A percentile compares a stretch with the other conserved stretches of the same genome.
Evolutionary conservation across 106 monocot species (phyloP).

Genomic region (Dendrobium nobile): DNA sequence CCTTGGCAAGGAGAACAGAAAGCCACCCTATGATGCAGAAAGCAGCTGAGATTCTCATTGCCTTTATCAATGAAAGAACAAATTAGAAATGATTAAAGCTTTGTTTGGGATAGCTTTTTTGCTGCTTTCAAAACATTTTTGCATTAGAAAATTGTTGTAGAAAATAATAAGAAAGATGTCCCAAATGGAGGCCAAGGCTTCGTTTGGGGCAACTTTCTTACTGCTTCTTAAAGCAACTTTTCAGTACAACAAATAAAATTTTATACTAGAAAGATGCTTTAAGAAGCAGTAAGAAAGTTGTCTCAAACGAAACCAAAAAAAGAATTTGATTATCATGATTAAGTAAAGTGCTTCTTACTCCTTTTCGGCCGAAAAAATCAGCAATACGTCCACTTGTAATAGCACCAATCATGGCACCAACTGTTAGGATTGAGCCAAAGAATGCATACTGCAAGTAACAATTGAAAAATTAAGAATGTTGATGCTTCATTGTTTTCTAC

Average conservation of each 20-base stretch:
- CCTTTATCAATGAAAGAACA: constrained; percentile 31
- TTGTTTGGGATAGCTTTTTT: too few relatives aligned
- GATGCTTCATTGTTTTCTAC: background rate
- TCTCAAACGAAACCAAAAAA: background rate
- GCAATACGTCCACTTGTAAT: constrained; percentile 40
- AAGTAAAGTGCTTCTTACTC: constrained; percentile 18
- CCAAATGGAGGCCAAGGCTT: background rate
- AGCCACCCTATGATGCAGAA: constrained; percentile 71
- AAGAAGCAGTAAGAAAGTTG: too few relatives aligned
- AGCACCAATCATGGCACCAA: constrained; percentile 61
- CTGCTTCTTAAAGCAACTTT: too few relatives aligned
- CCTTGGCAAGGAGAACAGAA: constrained; percentile 45
- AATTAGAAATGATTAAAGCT: background rate
- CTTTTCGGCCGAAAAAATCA: constrained; percentile 44
- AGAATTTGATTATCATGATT: constrained; percentile 13
- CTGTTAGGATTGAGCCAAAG: constrained; percentile 46
- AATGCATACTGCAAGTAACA: constrained; percentile 29
- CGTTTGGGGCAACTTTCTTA: too few relatives aligned
- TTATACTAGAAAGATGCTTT: too few relatives aligned
- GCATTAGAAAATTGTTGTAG: too few relatives aligned
- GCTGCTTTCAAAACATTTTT: too few relatives aligned
- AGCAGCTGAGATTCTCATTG: constrained; percentile 54
- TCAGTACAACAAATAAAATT: too few relatives aligned
- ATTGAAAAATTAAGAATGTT: background rate
- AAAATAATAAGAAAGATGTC: background rate